These are phyloP conservation scores for Canavalia gladiata DNA, from an alignment of 306 rosid genomes.

Conservation along the genomic window DNA sequence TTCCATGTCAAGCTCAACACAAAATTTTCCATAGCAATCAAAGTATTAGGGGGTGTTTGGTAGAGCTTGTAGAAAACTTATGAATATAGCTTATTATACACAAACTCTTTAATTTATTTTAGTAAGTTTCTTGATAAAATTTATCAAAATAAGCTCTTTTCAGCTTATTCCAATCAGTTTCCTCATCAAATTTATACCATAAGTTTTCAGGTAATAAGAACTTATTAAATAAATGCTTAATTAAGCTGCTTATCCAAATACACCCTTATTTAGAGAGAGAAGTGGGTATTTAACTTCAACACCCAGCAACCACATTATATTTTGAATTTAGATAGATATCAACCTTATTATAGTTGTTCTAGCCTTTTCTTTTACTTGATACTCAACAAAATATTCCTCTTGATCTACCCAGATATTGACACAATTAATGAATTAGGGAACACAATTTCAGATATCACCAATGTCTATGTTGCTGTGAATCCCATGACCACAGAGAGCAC, in stretches of 20 bases:
- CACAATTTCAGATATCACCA: slow-evolving; percentile 24
- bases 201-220: too few relatives aligned
- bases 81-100: too few relatives aligned
- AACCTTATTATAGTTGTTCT: neutral
- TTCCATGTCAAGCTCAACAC: slow-evolving; percentile 33
- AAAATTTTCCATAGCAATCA: slow-evolving; percentile 12
- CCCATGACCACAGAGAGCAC: slow-evolving; percentile 25
- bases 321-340: slow-evolving; percentile 32
- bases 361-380: slow-evolving; percentile 6
- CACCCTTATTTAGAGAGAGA: slow-evolving; percentile 23
- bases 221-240: too few relatives aligned
- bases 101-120: too few relatives aligned
- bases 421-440: slow-evolving; percentile 3
- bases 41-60: too few relatives aligned
- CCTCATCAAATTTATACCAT: too few relatives aligned
- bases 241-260: neutral
- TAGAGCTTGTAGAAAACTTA: too few relatives aligned
- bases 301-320: slow-evolving; percentile 9
- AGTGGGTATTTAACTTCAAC: slow-evolving; percentile 12
- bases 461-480: slow-evolving; percentile 34
- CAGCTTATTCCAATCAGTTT: too few relatives aligned
- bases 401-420: neutral
- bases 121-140: too few relatives aligned
- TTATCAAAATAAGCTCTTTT: too few relatives aligned
- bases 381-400: slow-evolving; percentile 33